These are phyloP conservation scores for Tricharina praecox DNA, from an alignment of 495 filamentous ascomycete species.

Conservation along the genomic window DNA sequence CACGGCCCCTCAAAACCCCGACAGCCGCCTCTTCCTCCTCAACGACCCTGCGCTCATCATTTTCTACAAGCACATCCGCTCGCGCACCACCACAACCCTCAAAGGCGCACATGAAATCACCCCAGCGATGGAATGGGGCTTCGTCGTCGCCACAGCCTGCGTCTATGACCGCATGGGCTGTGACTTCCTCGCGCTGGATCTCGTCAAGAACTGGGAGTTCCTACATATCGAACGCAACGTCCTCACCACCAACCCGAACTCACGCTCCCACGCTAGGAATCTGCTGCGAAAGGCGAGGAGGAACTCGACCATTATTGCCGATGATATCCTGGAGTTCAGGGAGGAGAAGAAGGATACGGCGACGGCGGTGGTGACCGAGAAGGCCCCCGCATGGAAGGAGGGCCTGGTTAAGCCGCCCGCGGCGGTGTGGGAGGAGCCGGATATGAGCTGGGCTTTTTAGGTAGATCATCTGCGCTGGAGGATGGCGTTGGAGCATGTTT, in stretches of 20 bases:
- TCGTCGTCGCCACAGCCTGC: slow-evolving; percentile 73
- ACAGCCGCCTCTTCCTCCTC: slow-evolving; percentile 58
- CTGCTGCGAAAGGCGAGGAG: slow-evolving; percentile 32
- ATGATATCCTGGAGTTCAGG: slow-evolving; percentile 49
- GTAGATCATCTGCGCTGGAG: too few species aligned
- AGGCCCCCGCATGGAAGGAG: slow-evolving; percentile 14
- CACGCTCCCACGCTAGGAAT: slow-evolving; percentile 24
- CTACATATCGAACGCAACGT: slow-evolving; percentile 38
- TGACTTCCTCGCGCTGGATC: slow-evolving; percentile 74
- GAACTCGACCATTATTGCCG: slow-evolving; percentile 64
- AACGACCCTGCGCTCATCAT: slow-evolving; percentile 81
- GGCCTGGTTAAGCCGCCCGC: slow-evolving; percentile 44
- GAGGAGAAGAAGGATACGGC: slow-evolving; percentile 20
- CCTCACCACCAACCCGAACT: too few species aligned
- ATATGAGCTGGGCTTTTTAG: slow-evolving; percentile 43
- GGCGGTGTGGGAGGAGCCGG: slow-evolving; percentile 80
- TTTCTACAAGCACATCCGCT: slow-evolving; percentile 72
- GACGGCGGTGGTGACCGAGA: not conserved
- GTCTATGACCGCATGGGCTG: slow-evolving; percentile 93
- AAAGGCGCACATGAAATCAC: slow-evolving; percentile 70
- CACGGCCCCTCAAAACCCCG: slow-evolving; percentile 38
- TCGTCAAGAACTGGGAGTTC: slow-evolving; percentile 82
- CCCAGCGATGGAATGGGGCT: slow-evolving; percentile 66
- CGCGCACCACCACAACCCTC: slow-evolving; percentile 70
- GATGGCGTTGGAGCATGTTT: too few species aligned